These are phyloP conservation scores for Casuarina glauca DNA, from an alignment of 306 rosid genomes.

Conservation along the genomic window DNA sequence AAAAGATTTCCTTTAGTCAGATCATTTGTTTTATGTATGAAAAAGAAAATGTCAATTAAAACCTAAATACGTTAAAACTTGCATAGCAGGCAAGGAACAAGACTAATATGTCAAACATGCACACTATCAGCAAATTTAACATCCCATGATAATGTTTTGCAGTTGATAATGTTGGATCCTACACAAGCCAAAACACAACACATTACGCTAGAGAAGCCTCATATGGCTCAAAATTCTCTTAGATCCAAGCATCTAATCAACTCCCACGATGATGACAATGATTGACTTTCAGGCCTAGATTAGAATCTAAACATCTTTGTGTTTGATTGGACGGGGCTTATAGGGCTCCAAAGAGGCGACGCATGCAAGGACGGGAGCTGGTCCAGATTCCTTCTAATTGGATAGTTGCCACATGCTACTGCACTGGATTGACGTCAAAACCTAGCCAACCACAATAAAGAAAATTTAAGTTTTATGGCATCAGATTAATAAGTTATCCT, in stretches of 20 bases:
- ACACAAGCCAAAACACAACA: neutral
- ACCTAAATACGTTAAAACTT: neutral
- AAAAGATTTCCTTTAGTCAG: neutral
- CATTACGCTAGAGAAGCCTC: neutral
- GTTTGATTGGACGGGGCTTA: too few species aligned
- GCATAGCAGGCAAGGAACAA: neutral
- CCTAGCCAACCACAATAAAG: neutral
- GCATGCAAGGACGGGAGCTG: neutral
- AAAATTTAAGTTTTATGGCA: neutral
- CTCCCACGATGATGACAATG: neutral
- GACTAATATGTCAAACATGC: neutral
- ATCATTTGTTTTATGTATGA: too few species aligned
- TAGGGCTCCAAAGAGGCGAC: neutral
- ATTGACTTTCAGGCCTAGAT: neutral
- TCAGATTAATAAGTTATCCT: neutral
- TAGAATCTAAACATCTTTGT: neutral
- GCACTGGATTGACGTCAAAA: neutral
- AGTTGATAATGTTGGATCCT: neutral
- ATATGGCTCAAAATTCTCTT: neutral
- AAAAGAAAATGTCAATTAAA: too few species aligned
- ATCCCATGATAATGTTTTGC: neutral
- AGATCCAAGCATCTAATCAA: neutral
- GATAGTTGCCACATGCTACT: neutral
- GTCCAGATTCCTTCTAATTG: neutral
- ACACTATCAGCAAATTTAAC: neutral